A percentile compares a stretch with the other conserved stretches of the same genome.
These are phyloP conservation scores for Lachnellula willkommii DNA, from an alignment of 2,329 filamentous ascomycete genomes.

Conservation along the genomic window DNA sequence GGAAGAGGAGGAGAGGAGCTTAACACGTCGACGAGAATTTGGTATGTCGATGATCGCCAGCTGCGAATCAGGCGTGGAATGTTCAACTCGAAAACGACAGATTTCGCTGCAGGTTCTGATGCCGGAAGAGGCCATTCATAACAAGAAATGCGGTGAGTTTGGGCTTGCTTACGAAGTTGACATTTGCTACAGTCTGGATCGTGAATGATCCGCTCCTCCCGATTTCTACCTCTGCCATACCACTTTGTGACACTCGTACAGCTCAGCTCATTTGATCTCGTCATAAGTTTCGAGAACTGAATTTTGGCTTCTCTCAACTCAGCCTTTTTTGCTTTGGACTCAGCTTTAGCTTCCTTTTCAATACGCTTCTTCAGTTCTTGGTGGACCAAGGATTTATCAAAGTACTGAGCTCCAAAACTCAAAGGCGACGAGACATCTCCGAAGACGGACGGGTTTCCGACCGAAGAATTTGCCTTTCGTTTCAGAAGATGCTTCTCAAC, in stretches of 20 bases:
- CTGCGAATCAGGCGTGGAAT: slow-evolving; percentile 36
- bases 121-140: slow-evolving; percentile 53
- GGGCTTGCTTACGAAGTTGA: slow-evolving; percentile 27
- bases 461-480: slow-evolving; percentile 1
- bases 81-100: slow-evolving; percentile 48
- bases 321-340: slow-evolving; percentile 28
- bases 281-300: slow-evolving; percentile 24
- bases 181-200: slow-evolving; percentile 37
- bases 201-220: neutral
- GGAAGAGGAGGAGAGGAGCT: slow-evolving; percentile 1
- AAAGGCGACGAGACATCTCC: slow-evolving; percentile 28
- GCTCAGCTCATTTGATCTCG: neutral
- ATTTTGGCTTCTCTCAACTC: slow-evolving; percentile 31
- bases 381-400: slow-evolving; percentile 38
- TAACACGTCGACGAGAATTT: slow-evolving; percentile 39
- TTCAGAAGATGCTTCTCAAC: slow-evolving; percentile 45
- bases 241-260: slow-evolving; percentile 2
- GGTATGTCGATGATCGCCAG: slow-evolving; percentile 47
- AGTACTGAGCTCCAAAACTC: slow-evolving; percentile 46
- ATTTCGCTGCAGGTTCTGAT: slow-evolving; percentile 32
- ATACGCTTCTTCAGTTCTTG: slow-evolving; percentile 36
- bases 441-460: slow-evolving; percentile 34
- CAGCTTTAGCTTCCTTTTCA: slow-evolving; percentile 32
- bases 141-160: slow-evolving; percentile 39
- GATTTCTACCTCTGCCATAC: neutral